Conservation (phyloP, 352 stramenopile genomes). For the Phytophthora podocarpi region DNA sequence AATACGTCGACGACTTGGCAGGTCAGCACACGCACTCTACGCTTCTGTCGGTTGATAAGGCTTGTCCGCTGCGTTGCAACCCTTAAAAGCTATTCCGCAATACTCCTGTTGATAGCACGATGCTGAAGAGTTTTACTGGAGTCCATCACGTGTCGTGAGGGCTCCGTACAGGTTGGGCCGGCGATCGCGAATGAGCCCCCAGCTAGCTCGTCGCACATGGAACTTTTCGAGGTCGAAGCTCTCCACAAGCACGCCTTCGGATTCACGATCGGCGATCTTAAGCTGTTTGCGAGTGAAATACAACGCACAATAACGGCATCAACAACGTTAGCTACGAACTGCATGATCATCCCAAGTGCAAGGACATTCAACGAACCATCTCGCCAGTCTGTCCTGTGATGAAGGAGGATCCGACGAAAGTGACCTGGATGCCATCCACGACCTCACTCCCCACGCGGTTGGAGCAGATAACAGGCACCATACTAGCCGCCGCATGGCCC, state of each 20-base stretch:
- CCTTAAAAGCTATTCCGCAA: constrained; percentile 2
- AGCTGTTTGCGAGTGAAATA: no score
- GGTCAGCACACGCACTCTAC: constrained; percentile 11
- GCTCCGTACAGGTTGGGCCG: constrained; percentile 83
- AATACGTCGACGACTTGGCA: constrained; percentile 11
- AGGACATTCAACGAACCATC: constrained; percentile 53
- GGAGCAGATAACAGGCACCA: constrained; percentile 91
- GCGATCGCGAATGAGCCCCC: constrained; percentile 88
- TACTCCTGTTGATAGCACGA: constrained; percentile 5
- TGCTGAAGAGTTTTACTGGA: constrained; percentile 24
- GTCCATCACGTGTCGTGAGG: constrained; percentile 84
- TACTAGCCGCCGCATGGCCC: constrained; percentile 88
- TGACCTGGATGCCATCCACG: constrained; percentile 80
- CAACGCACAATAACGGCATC: constrained; percentile 3
- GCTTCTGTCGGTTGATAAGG: constrained; percentile 8
- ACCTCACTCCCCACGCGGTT: constrained; percentile 90
- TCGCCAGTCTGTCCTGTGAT: constrained; percentile 92
- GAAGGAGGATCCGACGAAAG: constrained; percentile 93
- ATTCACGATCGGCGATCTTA: constrained; percentile 88
- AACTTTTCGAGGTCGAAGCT: constrained; percentile 89
- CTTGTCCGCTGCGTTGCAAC: constrained; percentile 6
- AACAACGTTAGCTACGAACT: neutral
- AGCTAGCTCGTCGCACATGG: constrained; percentile 84
- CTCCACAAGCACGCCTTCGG: constrained; percentile 87
- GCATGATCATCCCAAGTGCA: neutral